Evolutionary conservation across 306 rosid genomes (phyloP), one percentile per base, ranked within the genome.

Genomic region (Fagus sylvatica): DNA sequence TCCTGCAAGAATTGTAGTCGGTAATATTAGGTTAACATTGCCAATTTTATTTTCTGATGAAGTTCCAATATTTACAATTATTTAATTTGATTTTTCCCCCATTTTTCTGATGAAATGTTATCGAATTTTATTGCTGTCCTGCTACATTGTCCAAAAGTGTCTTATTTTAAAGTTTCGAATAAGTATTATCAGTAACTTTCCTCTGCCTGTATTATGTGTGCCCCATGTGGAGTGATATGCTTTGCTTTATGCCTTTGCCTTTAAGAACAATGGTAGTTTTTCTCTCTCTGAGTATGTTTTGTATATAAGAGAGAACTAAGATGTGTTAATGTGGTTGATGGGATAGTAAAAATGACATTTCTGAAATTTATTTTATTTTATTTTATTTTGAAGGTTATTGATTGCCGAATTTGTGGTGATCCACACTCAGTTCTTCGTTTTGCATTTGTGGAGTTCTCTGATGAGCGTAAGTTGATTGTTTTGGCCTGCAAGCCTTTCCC

Each of bases 401-500:
- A 94, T 80, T 94, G 98, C 84, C 93, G 98, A 79, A 88, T 92
- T 83, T 94, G 98, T 79, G 97, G 98, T 15, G 98, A 94, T 74
- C 97, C 98, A 5, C 98, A 94, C 81, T 94, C 98, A 48, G 87
- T 92, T 73, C 97, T 94, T 69, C 98, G 98, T 82, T 94, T 94
- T 89, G 98, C 98, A 57, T 94, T 94, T 89, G 98, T 94, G 76
- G 98, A 94, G 91, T 94, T 94, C 74, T 76, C 97, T 76, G 96
- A 92, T 90, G 97, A 92, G 54, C 57, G 98, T 94, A 90, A 92
- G 98, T 87, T 81, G 19, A 59, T 73, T 30, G 53, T 64, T 67
- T 67, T 74, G 71, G 59, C 19, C 46, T 72, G 62, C 74, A 78
- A 66, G 76, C 64, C 72, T 76, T 46, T 49, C 1, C 8, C 65